Evolutionary conservation across 73 alveolate species (phyloP), one percentile per base, ranked within the genome.

Genomic region (Paramecium sonneborni): DNA sequence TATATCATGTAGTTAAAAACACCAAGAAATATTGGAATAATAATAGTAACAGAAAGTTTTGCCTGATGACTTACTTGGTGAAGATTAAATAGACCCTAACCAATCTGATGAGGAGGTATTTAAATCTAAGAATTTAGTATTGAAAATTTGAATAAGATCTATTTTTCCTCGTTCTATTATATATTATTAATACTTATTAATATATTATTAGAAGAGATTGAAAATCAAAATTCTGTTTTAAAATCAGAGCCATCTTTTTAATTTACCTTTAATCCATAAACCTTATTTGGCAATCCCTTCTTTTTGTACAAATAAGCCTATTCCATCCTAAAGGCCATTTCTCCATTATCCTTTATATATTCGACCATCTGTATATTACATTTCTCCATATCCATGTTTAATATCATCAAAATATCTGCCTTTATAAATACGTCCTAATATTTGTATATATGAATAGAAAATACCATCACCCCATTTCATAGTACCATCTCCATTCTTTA

Each of bases 391-490:
- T 41, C 90, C 90, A 44, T 44, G 48, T 43, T 79, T 79, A 24
- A 43, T 14, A 15, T 41, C 86, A 38, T 35, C 58, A 4, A 72
- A 21, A 72, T 72, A 72, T 37, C 32, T 10, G 5, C 86, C 86
- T 10, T 9, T 35, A 37, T 72, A 72, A 7, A 35, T 4, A 18
- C 58, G 57, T n/a, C 86, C 86, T 72, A 28, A 69, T 9, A n/a
- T 46, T 52, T 52, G 35, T 0, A 72, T n/a, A 35, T 35, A 21
- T 18, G 3, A n/a, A 11, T 12, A 8, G 24, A 3, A 32, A 12
- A 34, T 37, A 72, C 86, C 86, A 72, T 72, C 57, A 32, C 86
- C 57, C 86, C 86, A 72, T 72, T 37, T 72, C 93, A 57, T 57
- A 1, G 38, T 85, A 6, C 95, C 95, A 30, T 90, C 9, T 3